Evolutionary conservation across 2,329 filamentous ascomycete species (phyloP).

Genomic region (Beauveria brongniartii): DNA sequence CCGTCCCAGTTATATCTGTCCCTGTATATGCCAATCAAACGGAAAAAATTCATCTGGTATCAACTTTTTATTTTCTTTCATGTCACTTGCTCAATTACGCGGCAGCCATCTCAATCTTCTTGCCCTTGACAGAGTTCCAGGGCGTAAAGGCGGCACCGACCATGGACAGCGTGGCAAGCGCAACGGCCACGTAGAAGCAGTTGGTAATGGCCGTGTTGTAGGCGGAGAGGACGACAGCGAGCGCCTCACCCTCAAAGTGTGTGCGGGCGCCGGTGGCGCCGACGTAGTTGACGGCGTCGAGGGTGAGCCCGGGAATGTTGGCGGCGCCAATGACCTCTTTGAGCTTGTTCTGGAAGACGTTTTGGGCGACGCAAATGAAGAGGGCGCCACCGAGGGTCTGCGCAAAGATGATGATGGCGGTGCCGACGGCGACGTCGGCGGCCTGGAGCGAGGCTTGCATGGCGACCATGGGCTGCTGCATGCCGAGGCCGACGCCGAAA

Average conservation of each 20-base stretch:
- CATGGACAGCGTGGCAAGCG: conserved; percentile 35
- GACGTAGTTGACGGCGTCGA: conserved; percentile 21
- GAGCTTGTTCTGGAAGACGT: conserved; percentile 41
- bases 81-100: conserved; percentile 13
- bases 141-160: conserved; percentile 37
- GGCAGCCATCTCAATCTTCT: conserved; percentile 30
- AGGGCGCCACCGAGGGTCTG: conserved; percentile 37
- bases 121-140: conserved; percentile 50
- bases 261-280: conserved; percentile 31
- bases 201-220: conserved; percentile 38
- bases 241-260: conserved; percentile 20
- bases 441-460: conserved; percentile 35
- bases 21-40: not conserved
- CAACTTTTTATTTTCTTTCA: not conserved
- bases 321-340: conserved; percentile 27
- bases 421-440: conserved; percentile 37
- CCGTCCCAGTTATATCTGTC: not conserved
- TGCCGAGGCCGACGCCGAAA: conserved; percentile 31
- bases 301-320: conserved; percentile 28
- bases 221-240: conserved; percentile 28
- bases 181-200: conserved; percentile 35
- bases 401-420: conserved; percentile 37
- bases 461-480: conserved; percentile 37
- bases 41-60: not conserved
- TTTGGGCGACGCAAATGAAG: conserved; percentile 44